phyloP scores from a whole-genome alignment of 768 basidiomycete genomes.

The Boletus rubroflammeus region DNA sequence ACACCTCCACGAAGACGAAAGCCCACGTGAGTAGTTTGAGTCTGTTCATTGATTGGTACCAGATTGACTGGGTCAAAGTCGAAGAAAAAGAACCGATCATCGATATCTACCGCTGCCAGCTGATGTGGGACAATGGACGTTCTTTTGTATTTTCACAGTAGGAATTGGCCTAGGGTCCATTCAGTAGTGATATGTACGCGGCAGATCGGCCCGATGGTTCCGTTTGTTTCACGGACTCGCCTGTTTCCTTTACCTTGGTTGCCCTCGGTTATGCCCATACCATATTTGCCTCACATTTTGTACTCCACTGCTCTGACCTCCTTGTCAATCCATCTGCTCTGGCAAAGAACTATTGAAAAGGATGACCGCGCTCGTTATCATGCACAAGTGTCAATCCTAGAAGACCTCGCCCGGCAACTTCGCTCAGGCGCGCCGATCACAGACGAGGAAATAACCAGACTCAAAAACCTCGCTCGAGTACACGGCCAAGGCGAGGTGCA shows the following conservation, averaged over 20 bases:
- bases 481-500: slow-evolving; percentile 21
- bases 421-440: slow-evolving; percentile 43
- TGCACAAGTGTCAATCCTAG: slow-evolving; percentile 61
- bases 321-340: slow-evolving; percentile 63
- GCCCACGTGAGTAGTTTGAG: slow-evolving; percentile 16
- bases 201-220: neutral
- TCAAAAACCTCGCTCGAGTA: slow-evolving; percentile 50
- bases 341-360: slow-evolving; percentile 44
- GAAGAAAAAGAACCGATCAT: slow-evolving; percentile 18
- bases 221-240: neutral
- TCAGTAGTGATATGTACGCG: neutral
- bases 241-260: neutral
- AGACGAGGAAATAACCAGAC: slow-evolving; percentile 48
- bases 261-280: slow-evolving; percentile 18
- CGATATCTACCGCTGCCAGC: neutral
- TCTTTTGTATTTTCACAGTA: neutral
- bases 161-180: neutral
- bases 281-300: slow-evolving; percentile 61
- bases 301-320: slow-evolving; percentile 66
- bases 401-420: slow-evolving; percentile 53
- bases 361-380: slow-evolving; percentile 52
- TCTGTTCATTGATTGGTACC: neutral
- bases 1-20: slow-evolving; percentile 14
- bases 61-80: slow-evolving; percentile 8
- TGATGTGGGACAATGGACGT: slow-evolving; percentile 3